Evolutionary conservation across 2,329 filamentous ascomycete species (phyloP), one percentile per base, ranked within the genome.

Genomic region (Peltaster fructicola): DNA sequence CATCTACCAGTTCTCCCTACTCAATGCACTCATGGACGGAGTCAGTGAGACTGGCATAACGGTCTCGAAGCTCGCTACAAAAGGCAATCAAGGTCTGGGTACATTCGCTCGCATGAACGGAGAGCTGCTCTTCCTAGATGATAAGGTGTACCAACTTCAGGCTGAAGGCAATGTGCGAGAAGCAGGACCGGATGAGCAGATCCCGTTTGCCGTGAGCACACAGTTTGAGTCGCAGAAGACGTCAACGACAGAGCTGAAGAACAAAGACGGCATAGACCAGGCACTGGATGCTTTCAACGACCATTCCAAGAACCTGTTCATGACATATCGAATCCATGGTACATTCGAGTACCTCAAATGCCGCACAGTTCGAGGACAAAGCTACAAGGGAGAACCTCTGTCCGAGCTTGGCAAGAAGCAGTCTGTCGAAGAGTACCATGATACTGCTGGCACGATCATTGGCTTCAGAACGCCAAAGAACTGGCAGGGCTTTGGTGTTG

Each of bases 61-160:
- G 24, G 57, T 54, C 23, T 48, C 55, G 19, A 50, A 59, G 37
- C 51, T 63, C 29, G 42, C 52, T 8, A 40, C 45, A 19, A 52
- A 59, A 36, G 59, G 60, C 24, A 59, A 59, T 36, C 50, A 61
- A 47, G 60, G 59, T 30, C 50, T 64, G 7, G 59, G 59, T 30
- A 56, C 57, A 16, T 61, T 57, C 32, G 38, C 44, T 1, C 38
- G 40, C 16, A 54, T 59, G 41, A 43, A 57, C 32, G 56, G 56
- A 25, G 56, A 57, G 30, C 40, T 58, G 8, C 28, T 58, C n/a
- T 42, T 56, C 17, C 37, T 58, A 6, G 52, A 59, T 30, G 46
- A 42, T 27, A 44, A 37, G 15, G 44, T 51, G 12, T 57, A 57
- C 34, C 53, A 58, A 31, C 41, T 59, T 6, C 46, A 49, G 36